Evolutionary conservation across 2,329 filamentous ascomycete genomes (phyloP).

Genomic region (Aspergillus luchuensis): DNA sequence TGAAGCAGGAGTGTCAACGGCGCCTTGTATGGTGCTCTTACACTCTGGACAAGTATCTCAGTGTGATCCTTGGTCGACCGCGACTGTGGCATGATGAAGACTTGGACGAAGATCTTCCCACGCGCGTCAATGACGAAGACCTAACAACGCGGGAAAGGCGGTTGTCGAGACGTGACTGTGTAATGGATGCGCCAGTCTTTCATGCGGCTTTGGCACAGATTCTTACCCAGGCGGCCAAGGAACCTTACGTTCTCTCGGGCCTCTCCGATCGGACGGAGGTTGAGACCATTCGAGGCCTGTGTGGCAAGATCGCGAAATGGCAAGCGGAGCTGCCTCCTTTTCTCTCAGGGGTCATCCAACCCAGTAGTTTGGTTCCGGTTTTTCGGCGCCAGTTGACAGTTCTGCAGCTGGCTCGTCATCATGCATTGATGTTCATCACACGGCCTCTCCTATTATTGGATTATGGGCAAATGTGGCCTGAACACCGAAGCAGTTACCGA

Average conservation of each 20-base stretch:
- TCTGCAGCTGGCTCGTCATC: slow-evolving; percentile 24
- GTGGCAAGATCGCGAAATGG: slow-evolving; percentile 18
- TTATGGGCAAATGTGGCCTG: slow-evolving; percentile 22
- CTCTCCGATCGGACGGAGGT: slow-evolving; percentile 15
- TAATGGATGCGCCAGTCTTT: slow-evolving; percentile 28
- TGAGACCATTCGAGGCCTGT: slow-evolving; percentile 15
- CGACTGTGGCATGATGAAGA: slow-evolving; percentile 61
- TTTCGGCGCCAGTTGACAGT: slow-evolving; percentile 27
- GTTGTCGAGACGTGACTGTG: slow-evolving; percentile 20
- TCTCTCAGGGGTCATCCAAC: slow-evolving; percentile 22
- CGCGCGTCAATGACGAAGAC: slow-evolving; percentile 22
- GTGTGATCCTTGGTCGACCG: slow-evolving; percentile 59
- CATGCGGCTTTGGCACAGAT: slow-evolving; percentile 24
- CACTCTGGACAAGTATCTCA: slow-evolving; percentile 52
- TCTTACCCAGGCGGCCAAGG: slow-evolving; percentile 22
- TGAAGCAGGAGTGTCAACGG: slow-evolving; percentile 36
- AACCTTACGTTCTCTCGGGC: slow-evolving; percentile 22
- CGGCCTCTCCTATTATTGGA: slow-evolving; percentile 23
- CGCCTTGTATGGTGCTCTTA: slow-evolving; percentile 43
- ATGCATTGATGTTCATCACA: slow-evolving; percentile 26
- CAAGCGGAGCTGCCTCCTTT: slow-evolving; percentile 20
- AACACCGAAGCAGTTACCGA: slow-evolving; percentile 16
- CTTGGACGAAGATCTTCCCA: slow-evolving; percentile 59
- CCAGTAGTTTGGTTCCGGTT: slow-evolving; percentile 23
- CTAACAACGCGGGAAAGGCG: slow-evolving; percentile 9